These are phyloP conservation scores for Chlorella sorokiniana DNA, from an alignment of 139 green algal genomes.

Conservation along the genomic window DNA sequence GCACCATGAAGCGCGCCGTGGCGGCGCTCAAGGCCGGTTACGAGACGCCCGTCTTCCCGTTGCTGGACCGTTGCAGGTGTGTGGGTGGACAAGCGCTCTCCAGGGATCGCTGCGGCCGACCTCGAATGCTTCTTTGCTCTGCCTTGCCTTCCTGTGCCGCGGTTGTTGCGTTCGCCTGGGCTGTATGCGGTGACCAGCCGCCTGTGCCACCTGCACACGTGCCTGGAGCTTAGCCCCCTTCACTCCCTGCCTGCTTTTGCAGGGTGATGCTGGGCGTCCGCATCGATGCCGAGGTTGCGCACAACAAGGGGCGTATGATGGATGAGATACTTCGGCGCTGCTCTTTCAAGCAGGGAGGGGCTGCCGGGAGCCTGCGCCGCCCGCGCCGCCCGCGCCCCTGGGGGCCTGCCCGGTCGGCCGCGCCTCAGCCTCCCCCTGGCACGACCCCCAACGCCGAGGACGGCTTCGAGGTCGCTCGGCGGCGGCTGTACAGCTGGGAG, in stretches of 20 bases:
- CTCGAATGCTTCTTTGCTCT: no score
- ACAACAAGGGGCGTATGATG: slow-evolving; percentile 45
- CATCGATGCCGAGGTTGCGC: slow-evolving; percentile 36
- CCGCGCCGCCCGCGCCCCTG: neutral
- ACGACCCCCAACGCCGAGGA: neutral
- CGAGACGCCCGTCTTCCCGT: slow-evolving; percentile 51
- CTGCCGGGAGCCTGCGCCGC: neutral
- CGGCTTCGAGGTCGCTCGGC: slow-evolving; percentile 11
- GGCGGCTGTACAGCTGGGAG: slow-evolving; percentile 29
- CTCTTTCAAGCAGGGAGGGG: no score
- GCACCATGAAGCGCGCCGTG: slow-evolving; percentile 55
- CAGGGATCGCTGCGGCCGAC: no score
- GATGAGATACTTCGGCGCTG: slow-evolving; percentile 16
- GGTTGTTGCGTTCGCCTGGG: no score
- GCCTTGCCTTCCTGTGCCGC: no score
- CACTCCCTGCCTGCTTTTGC: neutral
- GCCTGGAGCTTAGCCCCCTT: no score
- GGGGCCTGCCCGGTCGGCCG: no score
- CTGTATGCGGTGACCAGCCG: neutral
- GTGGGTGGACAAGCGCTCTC: neutral
- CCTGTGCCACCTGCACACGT: neutral
- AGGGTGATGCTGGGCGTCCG: slow-evolving; percentile 17
- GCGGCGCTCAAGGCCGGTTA: slow-evolving; percentile 52
- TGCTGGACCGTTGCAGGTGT: slow-evolving; percentile 45
- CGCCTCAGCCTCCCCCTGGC: neutral